Base-by-base conservation (phyloP, 768 basidiomycete genomes). In the Pleurotus tuoliensis region DNA sequence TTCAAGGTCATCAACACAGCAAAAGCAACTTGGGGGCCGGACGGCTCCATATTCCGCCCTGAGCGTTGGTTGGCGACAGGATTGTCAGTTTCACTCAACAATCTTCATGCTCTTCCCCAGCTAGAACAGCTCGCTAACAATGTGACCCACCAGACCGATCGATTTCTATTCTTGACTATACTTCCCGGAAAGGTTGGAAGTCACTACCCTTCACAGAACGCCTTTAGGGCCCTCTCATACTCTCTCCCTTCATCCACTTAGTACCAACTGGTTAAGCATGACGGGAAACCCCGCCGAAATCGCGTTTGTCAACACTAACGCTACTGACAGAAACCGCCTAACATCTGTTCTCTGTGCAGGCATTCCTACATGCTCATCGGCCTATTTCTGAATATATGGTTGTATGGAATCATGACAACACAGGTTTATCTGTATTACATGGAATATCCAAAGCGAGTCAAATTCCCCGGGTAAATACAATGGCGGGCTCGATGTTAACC, bases 331-430 rank as follows among this genome's bases (percentile, higher is more conserved):
- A 20, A 12, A 40, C 43, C 38, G 38, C 48, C 45, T 56, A 25
- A 25, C 47, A 16, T 22, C 59, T 27, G 22, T 37, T 56, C 25
- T 40, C 18, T 7, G 18, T 47, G 15, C 48, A 82, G 81, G 4
- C 77, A 78, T 62, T 77, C 78, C 24, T 77, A 77, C 11, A 77
- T 81, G 66, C 70, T 80, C 60, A 73, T 81, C 44, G 79, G 78
- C n/a, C 71, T 74, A 55, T 62, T 72, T 12, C 62, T 81, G 65
- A 81, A 80, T 57, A 63, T 79, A 18, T 53, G 79, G 12, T 69
- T 81, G 6, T 79, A 77, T 57, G 80, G 79, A 1, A 75, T 81
- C 44, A 79, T 79, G 74, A 73, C 77, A 47, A 73, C 72, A 0
- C 76, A 84, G 64, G 66, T 73, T 8, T 76, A 77, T 56, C 39